Conservation (phyloP, 345 rosid species). For the Chamaenerion angustifolium region DNA sequence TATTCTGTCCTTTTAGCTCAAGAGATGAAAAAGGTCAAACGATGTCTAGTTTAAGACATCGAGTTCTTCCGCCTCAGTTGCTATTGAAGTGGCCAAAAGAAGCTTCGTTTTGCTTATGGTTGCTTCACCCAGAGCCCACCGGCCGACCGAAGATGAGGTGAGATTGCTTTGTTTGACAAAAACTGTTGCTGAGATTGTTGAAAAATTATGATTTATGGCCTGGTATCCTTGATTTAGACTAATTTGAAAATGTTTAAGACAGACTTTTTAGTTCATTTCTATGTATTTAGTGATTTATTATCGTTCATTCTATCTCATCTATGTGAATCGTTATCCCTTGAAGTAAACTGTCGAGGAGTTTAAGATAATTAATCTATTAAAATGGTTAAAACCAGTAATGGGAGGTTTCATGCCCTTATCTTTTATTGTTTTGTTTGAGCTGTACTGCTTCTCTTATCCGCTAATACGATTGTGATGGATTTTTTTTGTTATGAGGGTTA, state of each 20-base stretch:
- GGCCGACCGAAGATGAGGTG: constrained; percentile 75
- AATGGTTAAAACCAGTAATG: too few relatives aligned
- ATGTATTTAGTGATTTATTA: background rate
- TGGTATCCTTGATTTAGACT: constrained; percentile 1
- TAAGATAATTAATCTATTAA: too few relatives aligned
- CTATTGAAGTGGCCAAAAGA: constrained; percentile 79
- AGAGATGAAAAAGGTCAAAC: constrained; percentile 47
- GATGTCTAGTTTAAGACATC: constrained; percentile 89
- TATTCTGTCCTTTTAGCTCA: constrained; percentile 35
- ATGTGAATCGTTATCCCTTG: background rate
- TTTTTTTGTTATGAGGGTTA: too few relatives aligned
- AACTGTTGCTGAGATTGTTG: background rate
- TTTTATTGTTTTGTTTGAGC: background rate
- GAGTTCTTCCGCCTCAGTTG: constrained; percentile 89
- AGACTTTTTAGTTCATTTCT: background rate
- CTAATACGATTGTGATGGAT: too few relatives aligned
- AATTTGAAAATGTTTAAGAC: background rate
- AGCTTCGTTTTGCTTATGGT: constrained; percentile 90
- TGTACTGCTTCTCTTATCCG: background rate
- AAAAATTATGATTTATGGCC: background rate
- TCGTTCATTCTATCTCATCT: background rate
- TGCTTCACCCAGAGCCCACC: constrained; percentile 80
- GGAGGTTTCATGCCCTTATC: too few relatives aligned
- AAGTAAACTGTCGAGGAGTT: too few relatives aligned
- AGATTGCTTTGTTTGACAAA: constrained; percentile 7